Base-by-base conservation (phyloP, 2,329 filamentous ascomycete genomes). In the Ophiostoma himal-ulmi region DNA sequence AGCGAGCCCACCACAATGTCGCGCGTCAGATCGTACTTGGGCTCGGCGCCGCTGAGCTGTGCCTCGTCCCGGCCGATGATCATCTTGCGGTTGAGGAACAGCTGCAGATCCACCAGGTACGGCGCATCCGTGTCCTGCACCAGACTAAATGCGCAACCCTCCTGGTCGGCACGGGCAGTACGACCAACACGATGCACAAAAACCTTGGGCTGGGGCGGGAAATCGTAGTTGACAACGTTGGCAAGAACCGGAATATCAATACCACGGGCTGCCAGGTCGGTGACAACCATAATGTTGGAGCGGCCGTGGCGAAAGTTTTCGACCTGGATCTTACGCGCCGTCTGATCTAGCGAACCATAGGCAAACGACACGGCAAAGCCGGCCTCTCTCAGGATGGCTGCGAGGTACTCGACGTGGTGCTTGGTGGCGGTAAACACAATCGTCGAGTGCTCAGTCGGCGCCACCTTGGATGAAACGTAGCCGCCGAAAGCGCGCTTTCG, bases 191-290 rank as follows among this genome's bases (percentile, higher is more conserved):
- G 90, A 80, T 99, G 95, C 37, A 99, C 91, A 76, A 96, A 99
- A 60, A 99, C 89, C 81, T 99, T 99, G 26, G 95, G 93, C 76
- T 98, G 95, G 1, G 94, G 91, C 3, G 95, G 94, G 74, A 99
- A 99, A 77, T 98, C 94, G 80, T 96, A 99, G 83, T 99, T 98
- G 83, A 99, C 94, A 71, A 99, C 95, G 78, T 99, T 98, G 70
- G 93, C 94, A 48, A 99, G 85, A 66, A 97, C 87, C 0, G 95
- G 95, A 75, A 99, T 97, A 87, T 99, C 95, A 73, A 99, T 96
- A 88, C 95, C 94, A 83, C 95, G 87, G 30, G 95, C 95, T 17
- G 95, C 95, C 69, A 99, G 93, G 78, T 99, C 95, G 0, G 95
- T 99, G 64, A 98, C 94, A 2, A 99, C 94, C 10, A 99, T 82